Evolutionary conservation across 1,139 yeast genomes (phyloP).

Genomic region (Barnettozyma hawaiiensis): DNA sequence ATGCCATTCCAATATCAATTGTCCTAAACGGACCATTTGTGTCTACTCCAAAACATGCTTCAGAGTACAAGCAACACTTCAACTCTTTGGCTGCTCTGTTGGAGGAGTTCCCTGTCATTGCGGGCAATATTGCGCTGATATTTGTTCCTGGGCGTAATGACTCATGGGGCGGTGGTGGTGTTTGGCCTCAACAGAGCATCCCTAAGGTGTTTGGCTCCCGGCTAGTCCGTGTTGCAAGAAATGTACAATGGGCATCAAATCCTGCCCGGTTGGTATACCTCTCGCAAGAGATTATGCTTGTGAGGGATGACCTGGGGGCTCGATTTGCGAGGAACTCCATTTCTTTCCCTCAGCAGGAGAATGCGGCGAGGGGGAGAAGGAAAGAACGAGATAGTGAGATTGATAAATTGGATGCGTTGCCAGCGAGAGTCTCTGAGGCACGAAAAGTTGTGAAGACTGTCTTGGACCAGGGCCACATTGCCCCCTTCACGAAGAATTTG

Average conservation of each 20-base stretch:
- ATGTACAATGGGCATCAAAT: constrained; percentile 67
- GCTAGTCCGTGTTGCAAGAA: constrained; percentile 56
- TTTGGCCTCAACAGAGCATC: constrained; percentile 67
- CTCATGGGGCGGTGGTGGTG: constrained; percentile 80
- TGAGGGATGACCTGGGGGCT: constrained; percentile 66
- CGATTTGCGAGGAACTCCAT: constrained; percentile 69
- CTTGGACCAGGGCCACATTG: constrained; percentile 79
- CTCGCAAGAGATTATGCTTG: constrained; percentile 74
- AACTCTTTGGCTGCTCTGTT: constrained; percentile 61
- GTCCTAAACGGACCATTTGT: constrained; percentile 67
- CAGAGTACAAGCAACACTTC: constrained; percentile 65
- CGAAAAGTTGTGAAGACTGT: constrained; percentile 73
- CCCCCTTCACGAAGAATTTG: constrained; percentile 63
- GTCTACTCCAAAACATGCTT: constrained; percentile 49
- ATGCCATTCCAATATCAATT: constrained; percentile 50
- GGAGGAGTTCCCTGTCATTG: constrained; percentile 41
- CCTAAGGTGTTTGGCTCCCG: constrained; percentile 69
- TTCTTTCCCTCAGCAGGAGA: constrained; percentile 36
- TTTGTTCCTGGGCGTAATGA: constrained; percentile 88
- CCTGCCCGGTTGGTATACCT: constrained; percentile 75
- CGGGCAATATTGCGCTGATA: constrained; percentile 44
- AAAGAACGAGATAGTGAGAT: constrained; percentile 20
- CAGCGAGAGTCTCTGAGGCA: constrained; percentile 49
- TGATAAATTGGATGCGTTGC: constrained; percentile 28
- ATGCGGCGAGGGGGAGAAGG: constrained; percentile 12